Conservation (phyloP, 1,284 basidiomycete species). For the Rhodotorula sp. region DNA sequence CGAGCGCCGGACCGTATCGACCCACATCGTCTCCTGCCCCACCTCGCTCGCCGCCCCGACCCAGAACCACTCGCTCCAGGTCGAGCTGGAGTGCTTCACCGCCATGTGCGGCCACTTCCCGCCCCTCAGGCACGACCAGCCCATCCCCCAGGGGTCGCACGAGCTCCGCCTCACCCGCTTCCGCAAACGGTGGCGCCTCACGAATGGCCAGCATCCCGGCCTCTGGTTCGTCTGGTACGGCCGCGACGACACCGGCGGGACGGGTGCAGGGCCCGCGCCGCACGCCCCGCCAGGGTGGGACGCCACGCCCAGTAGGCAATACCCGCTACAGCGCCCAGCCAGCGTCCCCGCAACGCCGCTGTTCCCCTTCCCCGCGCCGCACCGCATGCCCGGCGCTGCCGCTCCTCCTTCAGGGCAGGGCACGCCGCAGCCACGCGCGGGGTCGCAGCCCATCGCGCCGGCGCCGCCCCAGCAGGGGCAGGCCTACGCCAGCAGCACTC, state of each 20-base stretch:
- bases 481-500: no score
- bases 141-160: constrained; percentile 17
- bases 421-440: neutral
- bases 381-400: neutral
- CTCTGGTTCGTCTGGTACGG: constrained; percentile 37
- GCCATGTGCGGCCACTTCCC: constrained; percentile 30
- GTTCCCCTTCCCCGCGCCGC: constrained; percentile 25
- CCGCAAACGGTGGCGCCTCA: constrained; percentile 32
- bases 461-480: neutral
- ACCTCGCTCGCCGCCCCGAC: constrained; percentile 6
- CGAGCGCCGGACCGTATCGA: constrained; percentile 21
- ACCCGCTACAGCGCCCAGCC: constrained; percentile 24
- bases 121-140: constrained; percentile 9
- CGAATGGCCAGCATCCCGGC: constrained; percentile 18
- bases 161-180: constrained; percentile 28
- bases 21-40: constrained; percentile 23
- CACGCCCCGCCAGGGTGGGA: constrained; percentile 29
- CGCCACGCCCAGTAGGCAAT: constrained; percentile 15
- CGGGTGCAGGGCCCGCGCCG: constrained; percentile 4
- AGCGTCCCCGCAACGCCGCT: constrained; percentile 13
- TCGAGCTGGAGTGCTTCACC: constrained; percentile 35
- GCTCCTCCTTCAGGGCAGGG: neutral
- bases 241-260: constrained; percentile 20
- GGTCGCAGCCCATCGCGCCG: neutral
- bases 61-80: constrained; percentile 1